Evolutionary conservation across 1,284 basidiomycete genomes (phyloP), one percentile per base, ranked within the genome.

Genomic region (Trametes sp.): DNA sequence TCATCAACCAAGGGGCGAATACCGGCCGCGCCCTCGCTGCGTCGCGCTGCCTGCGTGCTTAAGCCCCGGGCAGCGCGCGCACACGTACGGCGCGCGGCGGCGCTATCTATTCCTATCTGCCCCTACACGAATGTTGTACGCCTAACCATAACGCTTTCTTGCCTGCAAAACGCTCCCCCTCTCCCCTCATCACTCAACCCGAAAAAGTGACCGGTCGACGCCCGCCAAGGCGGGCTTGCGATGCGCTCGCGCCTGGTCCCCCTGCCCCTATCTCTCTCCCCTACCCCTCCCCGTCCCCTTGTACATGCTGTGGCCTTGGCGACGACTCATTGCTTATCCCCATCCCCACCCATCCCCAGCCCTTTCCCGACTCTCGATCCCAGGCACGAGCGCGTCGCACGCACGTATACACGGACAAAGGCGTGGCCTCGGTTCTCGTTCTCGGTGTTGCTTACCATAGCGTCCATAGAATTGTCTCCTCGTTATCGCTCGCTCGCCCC

Each of bases 31-130:
- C 38, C 26, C 13, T 19, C 45, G 31, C 26, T 46, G 31, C 19
- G 33, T 33, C 11, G 19, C 35, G 35, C 6, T 8, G 38, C 21
- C 44, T 52, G 24, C 19, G 44, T 10, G 44, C 31, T 24, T 50
- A 41, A 38, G 21, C n/a, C 11, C 42, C 21, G 1, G 8, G 42
- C 42, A 2, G 21, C 14, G 13, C 24, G 38, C 31, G n/a, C 24
- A 26, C 29, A 26, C 26, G 41, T 21, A 8, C n/a, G 11, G 19
- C 13, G 35, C 16, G 42, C 21, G 42, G 57, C 42, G 28, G 49
- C 48, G 38, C 54, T 67, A 65, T 67, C 61, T 67, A 67, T 67
- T 61, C 63, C 44, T 64, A 61, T 65, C 63, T 67, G 63, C 56
- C 33, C 48, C n/a, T n/a, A n/a, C n/a, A 45, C 57, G 36, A 52